Evolutionary conservation across 2,329 filamentous ascomycete genomes (phyloP).

Genomic region (Aureobasidium leucospermi): DNA sequence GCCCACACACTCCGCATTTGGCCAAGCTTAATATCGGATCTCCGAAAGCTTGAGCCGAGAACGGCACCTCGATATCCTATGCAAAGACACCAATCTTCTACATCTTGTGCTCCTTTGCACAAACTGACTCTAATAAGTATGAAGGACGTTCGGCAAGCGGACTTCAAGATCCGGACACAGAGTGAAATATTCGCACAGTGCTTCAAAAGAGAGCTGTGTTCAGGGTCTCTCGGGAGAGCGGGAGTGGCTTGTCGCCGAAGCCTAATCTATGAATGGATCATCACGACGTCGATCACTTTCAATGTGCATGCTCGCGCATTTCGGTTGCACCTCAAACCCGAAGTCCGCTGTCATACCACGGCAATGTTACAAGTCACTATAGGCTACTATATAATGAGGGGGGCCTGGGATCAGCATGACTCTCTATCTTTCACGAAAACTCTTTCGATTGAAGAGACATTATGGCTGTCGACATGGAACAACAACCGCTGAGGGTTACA

Average conservation of each 20-base stretch:
- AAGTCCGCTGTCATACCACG: background rate
- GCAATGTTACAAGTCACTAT: no score
- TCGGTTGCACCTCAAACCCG: background rate
- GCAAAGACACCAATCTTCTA: no score
- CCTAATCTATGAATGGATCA: background rate
- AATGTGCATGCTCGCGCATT: background rate
- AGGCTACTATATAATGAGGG: background rate
- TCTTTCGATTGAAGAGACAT: background rate
- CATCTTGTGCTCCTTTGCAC: no score
- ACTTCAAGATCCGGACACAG: no score
- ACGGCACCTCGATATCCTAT: no score
- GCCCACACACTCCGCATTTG: no score
- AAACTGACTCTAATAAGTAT: no score
- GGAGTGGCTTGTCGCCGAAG: background rate
- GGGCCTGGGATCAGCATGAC: background rate
- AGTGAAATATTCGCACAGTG: background rate
- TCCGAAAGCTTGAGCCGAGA: no score
- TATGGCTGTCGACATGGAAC: constrained; percentile 2
- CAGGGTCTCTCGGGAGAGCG: background rate
- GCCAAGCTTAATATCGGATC: no score
- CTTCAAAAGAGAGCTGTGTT: background rate
- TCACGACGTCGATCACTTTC: background rate
- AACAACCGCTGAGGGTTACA: constrained; percentile 10
- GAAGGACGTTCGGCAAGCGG: no score
- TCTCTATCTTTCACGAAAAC: background rate